A percentile compares a stretch with the other conserved stretches of the same genome.
These are phyloP conservation scores for Suillus brevipes DNA, from an alignment of 768 basidiomycete species.

Conservation along the genomic window DNA sequence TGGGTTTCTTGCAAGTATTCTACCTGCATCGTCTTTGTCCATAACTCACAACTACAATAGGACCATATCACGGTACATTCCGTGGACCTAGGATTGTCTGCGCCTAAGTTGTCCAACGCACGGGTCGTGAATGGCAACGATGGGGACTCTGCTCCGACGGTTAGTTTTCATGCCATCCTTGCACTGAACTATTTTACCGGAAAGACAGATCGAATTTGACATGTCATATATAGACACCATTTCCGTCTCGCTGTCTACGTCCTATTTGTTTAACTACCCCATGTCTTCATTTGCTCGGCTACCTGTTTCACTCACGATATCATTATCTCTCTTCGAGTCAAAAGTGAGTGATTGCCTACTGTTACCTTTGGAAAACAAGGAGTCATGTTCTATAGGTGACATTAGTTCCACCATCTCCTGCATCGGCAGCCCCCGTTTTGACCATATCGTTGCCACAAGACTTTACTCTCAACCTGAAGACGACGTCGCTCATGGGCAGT, in stretches of 20 bases:
- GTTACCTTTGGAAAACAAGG: conserved; percentile 11
- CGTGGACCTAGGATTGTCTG: conserved; percentile 78
- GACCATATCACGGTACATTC: conserved; percentile 86
- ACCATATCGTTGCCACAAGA: conserved; percentile 78
- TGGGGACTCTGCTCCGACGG: conserved; percentile 26
- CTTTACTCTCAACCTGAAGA: conserved; percentile 84
- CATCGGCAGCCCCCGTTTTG: conserved; percentile 57
- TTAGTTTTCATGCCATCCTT: conserved; percentile 20
- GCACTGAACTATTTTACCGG: conserved; percentile 18
- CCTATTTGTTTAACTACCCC: conserved; percentile 83
- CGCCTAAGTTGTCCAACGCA: conserved; percentile 76
- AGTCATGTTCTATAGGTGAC: conserved; percentile 45
- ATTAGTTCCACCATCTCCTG: conserved; percentile 58
- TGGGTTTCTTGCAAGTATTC: conserved; percentile 58
- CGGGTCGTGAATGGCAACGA: conserved; percentile 37
- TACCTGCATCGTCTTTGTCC: conserved; percentile 1
- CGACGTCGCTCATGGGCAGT: conserved; percentile 91
- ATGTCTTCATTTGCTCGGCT: conserved; percentile 80
- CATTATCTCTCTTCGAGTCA: conserved; percentile 72
- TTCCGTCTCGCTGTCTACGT: conserved; percentile 81
- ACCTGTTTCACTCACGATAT: conserved; percentile 79
- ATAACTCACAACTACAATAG: conserved; percentile 39
- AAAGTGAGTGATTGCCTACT: conserved; percentile 43
- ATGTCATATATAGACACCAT: conserved; percentile 81
- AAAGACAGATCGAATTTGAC: conserved; percentile 73